A percentile compares a stretch with the other conserved stretches of the same genome.
Evolutionary conservation across 768 basidiomycete genomes (phyloP).

Genomic region (Leccinellum albellum): DNA sequence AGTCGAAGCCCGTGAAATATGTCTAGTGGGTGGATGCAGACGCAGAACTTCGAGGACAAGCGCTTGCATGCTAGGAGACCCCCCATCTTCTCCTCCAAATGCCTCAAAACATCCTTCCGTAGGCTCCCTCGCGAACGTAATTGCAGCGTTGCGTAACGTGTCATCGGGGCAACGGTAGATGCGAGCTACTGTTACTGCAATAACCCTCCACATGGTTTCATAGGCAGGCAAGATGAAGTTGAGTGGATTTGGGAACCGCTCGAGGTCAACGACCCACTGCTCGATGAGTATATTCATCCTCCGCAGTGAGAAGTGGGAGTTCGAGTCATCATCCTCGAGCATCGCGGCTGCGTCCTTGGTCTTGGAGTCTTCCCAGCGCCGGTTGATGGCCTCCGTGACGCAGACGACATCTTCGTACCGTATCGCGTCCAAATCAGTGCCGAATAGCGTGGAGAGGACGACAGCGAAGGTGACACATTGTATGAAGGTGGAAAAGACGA

Average conservation of each 20-base stretch:
- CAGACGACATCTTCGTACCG: constrained; percentile 34
- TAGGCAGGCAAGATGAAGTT: constrained; percentile 58
- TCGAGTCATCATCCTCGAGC: constrained; percentile 9
- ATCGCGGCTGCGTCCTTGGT: constrained; percentile 5
- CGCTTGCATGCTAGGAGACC: constrained; percentile 19
- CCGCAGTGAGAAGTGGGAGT: constrained; percentile 25
- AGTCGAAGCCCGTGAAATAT: constrained; percentile 17
- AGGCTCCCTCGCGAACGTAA: constrained; percentile 18
- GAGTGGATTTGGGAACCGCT: constrained; percentile 35
- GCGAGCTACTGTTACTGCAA: constrained; percentile 43
- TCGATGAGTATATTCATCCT: constrained; percentile 27
- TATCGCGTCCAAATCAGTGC: constrained; percentile 29
- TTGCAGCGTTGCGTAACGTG: constrained; percentile 25
- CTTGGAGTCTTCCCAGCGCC: constrained; percentile 26
- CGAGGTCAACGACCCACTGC: constrained; percentile 35
- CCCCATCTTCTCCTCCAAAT: constrained; percentile 10
- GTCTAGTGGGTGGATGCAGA: constrained; percentile 25
- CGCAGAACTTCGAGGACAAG: constrained; percentile 29
- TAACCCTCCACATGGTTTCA: constrained; percentile 63
- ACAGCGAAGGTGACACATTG: constrained; percentile 42
- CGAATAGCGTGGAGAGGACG: constrained; percentile 41
- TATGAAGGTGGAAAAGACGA: constrained; percentile 37
- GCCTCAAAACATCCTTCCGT: constrained; percentile 18
- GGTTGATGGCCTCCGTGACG: constrained; percentile 40
- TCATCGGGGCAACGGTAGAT: constrained; percentile 22